Conservation (phyloP, 73 alveolate genomes). For the Symbiodinium natans region DNA sequence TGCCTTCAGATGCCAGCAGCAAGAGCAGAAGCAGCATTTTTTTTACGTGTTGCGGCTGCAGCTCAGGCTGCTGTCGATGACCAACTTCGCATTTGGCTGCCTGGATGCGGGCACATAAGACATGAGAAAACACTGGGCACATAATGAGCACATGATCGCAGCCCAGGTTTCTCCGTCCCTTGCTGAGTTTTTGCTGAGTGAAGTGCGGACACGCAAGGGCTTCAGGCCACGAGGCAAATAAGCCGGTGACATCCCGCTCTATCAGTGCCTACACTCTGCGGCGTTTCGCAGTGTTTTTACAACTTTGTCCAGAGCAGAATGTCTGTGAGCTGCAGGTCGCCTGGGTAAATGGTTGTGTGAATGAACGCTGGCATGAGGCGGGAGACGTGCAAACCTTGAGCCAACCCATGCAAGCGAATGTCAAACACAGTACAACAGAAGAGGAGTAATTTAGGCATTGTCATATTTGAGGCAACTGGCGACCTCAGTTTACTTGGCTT, state of each 20-base stretch:
- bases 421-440: too few relatives aligned
- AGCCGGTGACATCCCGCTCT: background rate
- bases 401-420: background rate
- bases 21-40: too few relatives aligned
- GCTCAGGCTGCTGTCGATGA: conserved; percentile 48
- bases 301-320: too few relatives aligned
- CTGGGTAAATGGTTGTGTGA: conserved; percentile 62
- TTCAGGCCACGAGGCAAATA: too few relatives aligned
- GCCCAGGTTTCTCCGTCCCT: background rate
- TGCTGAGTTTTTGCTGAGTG: too few relatives aligned
- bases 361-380: conserved; percentile 20
- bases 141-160: background rate
- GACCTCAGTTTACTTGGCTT: conserved; percentile 34
- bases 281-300: too few relatives aligned
- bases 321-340: conserved; percentile 19
- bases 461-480: conserved; percentile 6
- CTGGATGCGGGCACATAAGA: background rate
- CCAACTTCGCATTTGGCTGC: conserved; percentile 35
- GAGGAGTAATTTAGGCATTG: background rate
- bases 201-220: too few relatives aligned
- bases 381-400: background rate
- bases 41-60: background rate
- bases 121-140: background rate
- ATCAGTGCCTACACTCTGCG: too few relatives aligned
- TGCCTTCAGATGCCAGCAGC: too few relatives aligned